phyloP scores from a whole-genome alignment of 2,329 filamentous ascomycete species.

The Cercospora brassicicola region DNA sequence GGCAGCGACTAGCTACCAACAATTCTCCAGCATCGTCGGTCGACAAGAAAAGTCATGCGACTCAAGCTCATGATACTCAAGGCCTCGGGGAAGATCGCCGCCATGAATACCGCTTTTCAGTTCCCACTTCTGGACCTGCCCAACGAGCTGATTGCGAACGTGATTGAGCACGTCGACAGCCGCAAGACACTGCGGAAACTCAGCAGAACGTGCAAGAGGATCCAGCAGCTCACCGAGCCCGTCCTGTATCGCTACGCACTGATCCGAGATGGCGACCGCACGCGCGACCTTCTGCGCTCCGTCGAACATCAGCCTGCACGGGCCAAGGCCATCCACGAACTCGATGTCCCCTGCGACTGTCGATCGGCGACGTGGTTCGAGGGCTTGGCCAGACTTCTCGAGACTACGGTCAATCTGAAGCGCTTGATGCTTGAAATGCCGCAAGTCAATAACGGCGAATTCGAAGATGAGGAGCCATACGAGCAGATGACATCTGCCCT shows the following conservation, averaged over 20 bases:
- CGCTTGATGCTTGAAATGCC: slow-evolving; percentile 29
- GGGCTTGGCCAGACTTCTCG: slow-evolving; percentile 13
- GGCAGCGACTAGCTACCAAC: not conserved
- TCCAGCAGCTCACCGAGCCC: slow-evolving; percentile 27
- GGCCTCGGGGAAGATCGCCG: slow-evolving; percentile 15
- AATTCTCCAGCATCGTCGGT: not conserved
- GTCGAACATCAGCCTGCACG: slow-evolving; percentile 10
- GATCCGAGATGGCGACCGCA: slow-evolving; percentile 16
- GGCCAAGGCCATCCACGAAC: slow-evolving; percentile 16
- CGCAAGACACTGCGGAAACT: slow-evolving; percentile 19
- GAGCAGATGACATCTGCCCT: slow-evolving; percentile 19
- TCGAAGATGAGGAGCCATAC: slow-evolving; percentile 25
- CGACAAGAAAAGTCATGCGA: slow-evolving; percentile 2
- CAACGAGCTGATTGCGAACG: slow-evolving; percentile 26
- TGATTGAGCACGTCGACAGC: slow-evolving; percentile 28
- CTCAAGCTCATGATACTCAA: slow-evolving; percentile 14
- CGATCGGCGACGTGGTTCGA: slow-evolving; percentile 17
- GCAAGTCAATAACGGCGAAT: slow-evolving; percentile 24
- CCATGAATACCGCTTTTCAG: slow-evolving; percentile 22
- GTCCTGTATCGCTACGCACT: slow-evolving; percentile 24
- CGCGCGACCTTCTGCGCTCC: not conserved
- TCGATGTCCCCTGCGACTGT: slow-evolving; percentile 22
- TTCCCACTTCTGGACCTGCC: slow-evolving; percentile 29
- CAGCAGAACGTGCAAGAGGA: slow-evolving; percentile 19
- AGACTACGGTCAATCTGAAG: slow-evolving; percentile 16